Percentiles rank a stretch among this genome's conserved stretches.
Conservation (phyloP, 148 eudicot genomes). For the Dysphania ambrosioides region DNA sequence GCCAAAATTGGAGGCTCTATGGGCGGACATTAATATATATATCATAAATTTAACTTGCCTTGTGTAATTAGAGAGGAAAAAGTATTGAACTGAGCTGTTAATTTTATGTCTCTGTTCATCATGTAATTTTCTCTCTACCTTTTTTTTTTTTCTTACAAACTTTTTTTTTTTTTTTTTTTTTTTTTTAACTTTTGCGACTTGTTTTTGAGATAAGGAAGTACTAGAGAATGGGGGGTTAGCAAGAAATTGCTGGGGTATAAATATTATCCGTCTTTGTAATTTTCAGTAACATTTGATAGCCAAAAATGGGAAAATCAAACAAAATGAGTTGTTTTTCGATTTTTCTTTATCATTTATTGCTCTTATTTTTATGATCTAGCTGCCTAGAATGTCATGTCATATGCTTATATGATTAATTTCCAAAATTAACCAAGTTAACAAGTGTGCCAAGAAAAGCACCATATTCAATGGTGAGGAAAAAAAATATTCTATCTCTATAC, state of each 20-base stretch:
- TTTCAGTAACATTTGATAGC: slow-evolving; percentile 21
- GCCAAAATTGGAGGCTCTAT: slow-evolving; percentile 34
- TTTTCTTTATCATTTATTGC: background rate
- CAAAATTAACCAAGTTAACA: background rate
- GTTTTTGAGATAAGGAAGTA: slow-evolving; percentile 15
- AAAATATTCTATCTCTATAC: too few species aligned
- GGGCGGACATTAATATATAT: slow-evolving; percentile 23
- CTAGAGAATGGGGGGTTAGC: slow-evolving; percentile 9
- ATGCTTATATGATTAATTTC: too few species aligned
- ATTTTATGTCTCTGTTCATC: background rate
- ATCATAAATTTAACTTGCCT: background rate
- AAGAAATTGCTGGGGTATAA: slow-evolving; percentile 27
- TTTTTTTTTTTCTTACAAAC: background rate
- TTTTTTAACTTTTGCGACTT: slow-evolving; percentile 4
- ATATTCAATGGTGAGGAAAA: too few species aligned
- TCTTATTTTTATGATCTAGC: background rate
- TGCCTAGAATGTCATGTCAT: too few species aligned
- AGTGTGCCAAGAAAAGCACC: too few species aligned
- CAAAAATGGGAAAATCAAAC: slow-evolving; percentile 7
- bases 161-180: background rate
- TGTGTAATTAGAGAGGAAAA: background rate
- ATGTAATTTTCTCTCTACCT: background rate
- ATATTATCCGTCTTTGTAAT: slow-evolving; percentile 34
- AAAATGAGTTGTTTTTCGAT: background rate
- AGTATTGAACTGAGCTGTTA: slow-evolving; percentile 1